A percentile compares a stretch with the other conserved stretches of the same genome.
phyloP scores from a whole-genome alignment of 2,329 filamentous ascomycete genomes.

The Colletotrichum orbiculare region DNA sequence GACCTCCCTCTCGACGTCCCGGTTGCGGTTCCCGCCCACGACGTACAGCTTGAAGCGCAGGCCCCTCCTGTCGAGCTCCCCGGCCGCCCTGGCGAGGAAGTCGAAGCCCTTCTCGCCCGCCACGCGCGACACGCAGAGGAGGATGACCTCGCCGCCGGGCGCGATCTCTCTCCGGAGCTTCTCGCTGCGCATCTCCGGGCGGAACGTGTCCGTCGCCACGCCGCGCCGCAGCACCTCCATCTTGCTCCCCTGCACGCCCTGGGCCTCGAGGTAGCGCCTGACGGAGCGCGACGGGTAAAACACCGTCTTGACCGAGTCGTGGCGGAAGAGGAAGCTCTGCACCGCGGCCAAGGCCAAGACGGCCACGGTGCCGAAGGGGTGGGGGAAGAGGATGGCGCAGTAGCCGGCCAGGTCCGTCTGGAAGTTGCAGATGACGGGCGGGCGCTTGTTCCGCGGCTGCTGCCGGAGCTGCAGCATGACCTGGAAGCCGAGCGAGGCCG shows the following conservation, averaged over 20 bases:
- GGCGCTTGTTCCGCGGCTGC: conserved; percentile 62
- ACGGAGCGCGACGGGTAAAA: conserved; percentile 77
- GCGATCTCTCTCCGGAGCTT: conserved; percentile 65
- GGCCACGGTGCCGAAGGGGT: conserved; percentile 69
- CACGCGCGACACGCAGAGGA: conserved; percentile 74
- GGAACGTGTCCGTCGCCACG: conserved; percentile 72
- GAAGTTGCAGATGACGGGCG: conserved; percentile 75
- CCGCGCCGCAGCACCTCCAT: conserved; percentile 72
- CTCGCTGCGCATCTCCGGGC: conserved; percentile 63
- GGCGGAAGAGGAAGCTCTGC: conserved; percentile 74
- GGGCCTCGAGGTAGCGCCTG: conserved; percentile 67
- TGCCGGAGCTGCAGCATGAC: conserved; percentile 76
- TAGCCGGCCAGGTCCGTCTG: conserved; percentile 79
- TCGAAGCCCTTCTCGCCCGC: conserved; percentile 79
- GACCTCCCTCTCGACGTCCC: conserved; percentile 70
- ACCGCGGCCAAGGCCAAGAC: conserved; percentile 71
- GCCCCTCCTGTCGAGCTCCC: conserved; percentile 63
- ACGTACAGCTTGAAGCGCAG: conserved; percentile 73
- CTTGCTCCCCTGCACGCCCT: conserved; percentile 66
- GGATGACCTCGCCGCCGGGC: conserved; percentile 71
- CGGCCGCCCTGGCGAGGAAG: conserved; percentile 69
- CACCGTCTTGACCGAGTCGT: conserved; percentile 70
- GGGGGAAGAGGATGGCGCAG: conserved; percentile 75
- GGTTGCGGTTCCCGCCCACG: conserved; percentile 75
- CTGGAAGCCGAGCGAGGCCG: conserved; percentile 77